Conservation (phyloP, 2,329 filamentous ascomycete genomes). For the Clarireedia hainanense region DNA sequence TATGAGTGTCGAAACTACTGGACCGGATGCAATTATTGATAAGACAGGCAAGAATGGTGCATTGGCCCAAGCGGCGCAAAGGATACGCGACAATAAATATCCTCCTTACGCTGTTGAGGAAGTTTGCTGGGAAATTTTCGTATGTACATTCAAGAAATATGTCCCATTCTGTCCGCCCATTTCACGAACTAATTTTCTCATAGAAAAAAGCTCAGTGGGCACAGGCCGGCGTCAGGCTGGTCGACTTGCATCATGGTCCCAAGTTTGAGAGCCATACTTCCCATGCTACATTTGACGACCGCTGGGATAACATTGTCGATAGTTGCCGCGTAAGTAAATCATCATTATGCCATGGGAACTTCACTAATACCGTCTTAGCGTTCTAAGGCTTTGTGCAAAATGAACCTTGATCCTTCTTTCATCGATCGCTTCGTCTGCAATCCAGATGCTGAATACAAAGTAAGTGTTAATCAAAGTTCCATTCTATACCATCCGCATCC, state of each 20-base stretch:
- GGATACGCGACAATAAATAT: slow-evolving; percentile 11
- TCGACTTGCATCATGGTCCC: slow-evolving; percentile 10
- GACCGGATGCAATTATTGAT: slow-evolving; percentile 12
- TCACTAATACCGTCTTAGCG: not conserved
- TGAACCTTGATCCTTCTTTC: slow-evolving; percentile 19
- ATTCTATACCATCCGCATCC: not conserved
- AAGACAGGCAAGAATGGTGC: slow-evolving; percentile 15
- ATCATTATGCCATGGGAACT: not conserved
- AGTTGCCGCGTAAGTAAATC: slow-evolving; percentile 12
- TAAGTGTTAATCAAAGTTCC: slow-evolving; percentile 9
- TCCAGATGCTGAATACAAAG: slow-evolving; percentile 16
- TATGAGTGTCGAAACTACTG: slow-evolving; percentile 2
- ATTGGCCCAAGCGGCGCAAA: slow-evolving; percentile 13
- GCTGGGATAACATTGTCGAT: slow-evolving; percentile 12
- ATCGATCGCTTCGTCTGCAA: slow-evolving; percentile 13
- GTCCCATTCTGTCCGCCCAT: not conserved
- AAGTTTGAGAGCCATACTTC: slow-evolving; percentile 7
- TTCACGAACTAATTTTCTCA: not conserved
- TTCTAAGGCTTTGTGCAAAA: slow-evolving; percentile 23
- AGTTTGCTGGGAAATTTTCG: slow-evolving; percentile 18
- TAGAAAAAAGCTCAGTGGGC: slow-evolving; percentile 10
- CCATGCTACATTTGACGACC: slow-evolving; percentile 6
- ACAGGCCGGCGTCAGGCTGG: slow-evolving; percentile 7
- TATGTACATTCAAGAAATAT: slow-evolving; percentile 7
- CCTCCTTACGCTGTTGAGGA: slow-evolving; percentile 9